Conservation (phyloP, 106 monocot genomes). For the Posidonia australis region DNA sequence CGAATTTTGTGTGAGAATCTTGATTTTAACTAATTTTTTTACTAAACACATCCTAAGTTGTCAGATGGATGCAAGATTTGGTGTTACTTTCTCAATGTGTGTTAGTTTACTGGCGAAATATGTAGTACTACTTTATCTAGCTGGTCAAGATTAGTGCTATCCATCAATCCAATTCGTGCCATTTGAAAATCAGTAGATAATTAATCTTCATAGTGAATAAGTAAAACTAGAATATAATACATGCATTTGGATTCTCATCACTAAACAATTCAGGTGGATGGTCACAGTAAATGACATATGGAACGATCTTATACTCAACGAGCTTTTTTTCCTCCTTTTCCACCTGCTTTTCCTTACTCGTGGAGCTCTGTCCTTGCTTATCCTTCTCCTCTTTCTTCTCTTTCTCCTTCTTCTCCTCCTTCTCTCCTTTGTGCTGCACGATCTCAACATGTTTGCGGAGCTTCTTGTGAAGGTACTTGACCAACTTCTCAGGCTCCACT, state of each 20-base stretch:
- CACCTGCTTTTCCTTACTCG: background rate
- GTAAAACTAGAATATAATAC: constrained; percentile 22
- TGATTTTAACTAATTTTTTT: no score
- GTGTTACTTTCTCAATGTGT: no score
- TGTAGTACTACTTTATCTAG: no score
- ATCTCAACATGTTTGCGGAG: constrained; percentile 34
- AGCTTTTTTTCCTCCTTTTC: background rate
- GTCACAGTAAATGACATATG: constrained; percentile 29
- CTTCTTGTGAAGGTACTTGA: constrained; percentile 32
- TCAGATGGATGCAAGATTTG: no score
- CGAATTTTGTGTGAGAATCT: no score
- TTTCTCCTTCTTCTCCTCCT: background rate
- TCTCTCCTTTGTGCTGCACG: constrained; percentile 20
- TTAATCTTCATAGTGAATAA: no score
- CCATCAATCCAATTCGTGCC: no score
- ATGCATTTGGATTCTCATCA: constrained; percentile 51
- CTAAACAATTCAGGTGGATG: constrained; percentile 45
- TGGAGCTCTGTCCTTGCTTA: background rate
- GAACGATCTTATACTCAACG: constrained; percentile 7
- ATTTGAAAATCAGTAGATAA: no score
- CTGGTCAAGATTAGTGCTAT: no score
- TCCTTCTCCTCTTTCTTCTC: constrained; percentile 4
- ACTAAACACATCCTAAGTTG: no score
- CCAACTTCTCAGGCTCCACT: constrained; percentile 29
- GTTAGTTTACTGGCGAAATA: no score